phyloP scores from a whole-genome alignment of 768 basidiomycete species.

The Trametes sanguinea region DNA sequence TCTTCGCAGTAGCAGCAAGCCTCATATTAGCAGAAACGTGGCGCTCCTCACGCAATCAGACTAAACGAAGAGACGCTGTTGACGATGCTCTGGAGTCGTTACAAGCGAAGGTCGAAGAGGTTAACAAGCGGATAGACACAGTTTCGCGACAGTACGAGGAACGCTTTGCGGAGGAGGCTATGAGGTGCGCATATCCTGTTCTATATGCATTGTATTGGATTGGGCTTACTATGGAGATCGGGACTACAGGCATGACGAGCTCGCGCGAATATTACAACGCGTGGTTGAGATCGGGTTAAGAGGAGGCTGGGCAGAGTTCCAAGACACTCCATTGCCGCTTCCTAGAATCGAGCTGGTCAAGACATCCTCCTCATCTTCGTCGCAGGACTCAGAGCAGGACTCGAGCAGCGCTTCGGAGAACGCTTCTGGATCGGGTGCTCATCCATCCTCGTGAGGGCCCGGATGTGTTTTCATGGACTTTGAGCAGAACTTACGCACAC shows the following conservation, averaged over 20 bases:
- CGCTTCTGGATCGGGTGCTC: not conserved
- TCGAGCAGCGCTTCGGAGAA: not conserved
- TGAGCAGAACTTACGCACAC: too few species aligned
- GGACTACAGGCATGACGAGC: constrained; percentile 57
- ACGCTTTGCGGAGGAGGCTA: constrained; percentile 48
- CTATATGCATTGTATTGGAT: constrained; percentile 42
- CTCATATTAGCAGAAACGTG: constrained; percentile 79
- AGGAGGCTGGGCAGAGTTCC: constrained; percentile 65
- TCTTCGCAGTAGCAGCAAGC: constrained; percentile 73
- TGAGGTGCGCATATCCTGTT: constrained; percentile 27
- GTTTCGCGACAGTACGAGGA: constrained; percentile 47
- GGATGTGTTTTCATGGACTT: too few species aligned
- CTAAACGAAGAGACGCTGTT: constrained; percentile 70
- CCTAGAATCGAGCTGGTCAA: constrained; percentile 42
- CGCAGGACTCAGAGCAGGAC: not conserved
- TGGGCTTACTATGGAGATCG: too few species aligned
- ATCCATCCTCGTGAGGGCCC: not conserved
- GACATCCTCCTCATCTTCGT: not conserved
- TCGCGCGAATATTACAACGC: constrained; percentile 64
- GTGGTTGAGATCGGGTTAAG: constrained; percentile 69
- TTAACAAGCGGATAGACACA: constrained; percentile 45
- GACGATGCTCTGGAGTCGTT: constrained; percentile 72
- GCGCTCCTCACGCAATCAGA: constrained; percentile 68
- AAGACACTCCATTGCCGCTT: constrained; percentile 55
- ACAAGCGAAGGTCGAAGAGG: constrained; percentile 43